Conservation (phyloP, 768 basidiomycete species). For the Exidia glandulosa region DNA sequence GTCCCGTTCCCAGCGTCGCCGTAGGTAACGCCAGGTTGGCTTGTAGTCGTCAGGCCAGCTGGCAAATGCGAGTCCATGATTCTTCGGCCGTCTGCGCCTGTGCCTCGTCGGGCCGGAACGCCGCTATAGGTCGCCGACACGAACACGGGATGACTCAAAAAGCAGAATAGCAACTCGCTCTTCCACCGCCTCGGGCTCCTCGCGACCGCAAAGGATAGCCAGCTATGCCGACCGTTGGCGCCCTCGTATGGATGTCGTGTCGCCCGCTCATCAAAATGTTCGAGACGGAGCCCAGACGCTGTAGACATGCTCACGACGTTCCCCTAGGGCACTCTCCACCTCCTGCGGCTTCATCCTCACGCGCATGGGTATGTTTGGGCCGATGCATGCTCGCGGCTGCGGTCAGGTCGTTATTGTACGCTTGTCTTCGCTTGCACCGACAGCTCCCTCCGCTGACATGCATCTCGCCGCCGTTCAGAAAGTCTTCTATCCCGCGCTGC, state of each 20-base stretch:
- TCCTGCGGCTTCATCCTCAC: slow-evolving; percentile 46
- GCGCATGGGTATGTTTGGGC: slow-evolving; percentile 49
- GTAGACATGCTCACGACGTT: not conserved
- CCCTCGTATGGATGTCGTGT: slow-evolving; percentile 52
- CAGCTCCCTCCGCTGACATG: not conserved
- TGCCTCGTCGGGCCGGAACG: too few species aligned
- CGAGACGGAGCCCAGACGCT: slow-evolving; percentile 11
- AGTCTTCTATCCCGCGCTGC: slow-evolving; percentile 27
- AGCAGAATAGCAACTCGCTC: too few species aligned
- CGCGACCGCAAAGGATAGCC: not conserved
- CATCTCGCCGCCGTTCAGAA: slow-evolving; percentile 17
- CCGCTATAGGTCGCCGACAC: too few species aligned
- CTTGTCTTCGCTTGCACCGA: not conserved
- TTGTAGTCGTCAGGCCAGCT: too few species aligned
- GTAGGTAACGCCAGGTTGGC: too few species aligned
- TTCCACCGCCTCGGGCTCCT: too few species aligned
- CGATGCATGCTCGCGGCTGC: slow-evolving; percentile 44
- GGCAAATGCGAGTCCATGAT: too few species aligned
- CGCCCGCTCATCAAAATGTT: slow-evolving; percentile 51
- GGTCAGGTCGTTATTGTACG: slow-evolving; percentile 50
- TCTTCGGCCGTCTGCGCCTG: too few species aligned
- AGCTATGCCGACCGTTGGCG: slow-evolving; percentile 21
- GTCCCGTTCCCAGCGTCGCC: too few species aligned
- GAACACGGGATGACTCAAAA: too few species aligned
- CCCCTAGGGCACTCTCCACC: slow-evolving; percentile 40